Conservation (phyloP, 139 green algal genomes). For the Mesotaenium endlicherianum region DNA sequence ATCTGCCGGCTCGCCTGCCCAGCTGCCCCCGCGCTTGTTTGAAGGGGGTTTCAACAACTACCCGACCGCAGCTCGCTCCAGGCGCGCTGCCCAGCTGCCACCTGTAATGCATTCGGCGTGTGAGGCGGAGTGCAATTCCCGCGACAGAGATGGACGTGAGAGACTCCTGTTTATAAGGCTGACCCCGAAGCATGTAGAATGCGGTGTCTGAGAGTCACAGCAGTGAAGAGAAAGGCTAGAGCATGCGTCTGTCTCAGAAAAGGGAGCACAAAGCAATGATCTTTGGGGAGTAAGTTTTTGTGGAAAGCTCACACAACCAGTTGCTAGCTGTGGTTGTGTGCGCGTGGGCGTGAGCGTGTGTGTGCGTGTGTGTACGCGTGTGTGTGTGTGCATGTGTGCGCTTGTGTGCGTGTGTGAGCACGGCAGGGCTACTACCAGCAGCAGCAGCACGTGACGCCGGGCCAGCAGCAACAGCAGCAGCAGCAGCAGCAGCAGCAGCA, state of each 20-base stretch:
- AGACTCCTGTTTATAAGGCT: too few relatives aligned
- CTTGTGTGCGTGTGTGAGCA: neutral
- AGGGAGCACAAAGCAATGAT: too few relatives aligned
- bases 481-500: slow-evolving; percentile 26
- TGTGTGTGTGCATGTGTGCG: neutral
- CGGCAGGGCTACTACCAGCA: slow-evolving; percentile 9
- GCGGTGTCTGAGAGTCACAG: too few relatives aligned
- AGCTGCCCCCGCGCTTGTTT: neutral
- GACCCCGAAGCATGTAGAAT: too few relatives aligned
- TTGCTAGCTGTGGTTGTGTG: neutral
- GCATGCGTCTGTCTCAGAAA: too few relatives aligned
- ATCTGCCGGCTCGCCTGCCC: neutral
- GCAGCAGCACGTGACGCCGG: slow-evolving; percentile 1
- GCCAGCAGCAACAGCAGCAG: neutral
- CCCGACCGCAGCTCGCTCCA: neutral
- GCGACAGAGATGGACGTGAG: too few relatives aligned
- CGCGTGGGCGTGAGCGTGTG: neutral
- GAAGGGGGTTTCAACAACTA: neutral
- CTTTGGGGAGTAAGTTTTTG: too few relatives aligned
- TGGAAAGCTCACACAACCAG: too few relatives aligned
- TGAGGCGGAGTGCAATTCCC: too few relatives aligned
- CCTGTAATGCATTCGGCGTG: too few relatives aligned
- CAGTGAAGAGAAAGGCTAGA: too few relatives aligned
- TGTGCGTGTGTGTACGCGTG: neutral
- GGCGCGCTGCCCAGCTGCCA: neutral